phyloP scores from a whole-genome alignment of 805 yeast genomes.

The Pichia insulana region DNA sequence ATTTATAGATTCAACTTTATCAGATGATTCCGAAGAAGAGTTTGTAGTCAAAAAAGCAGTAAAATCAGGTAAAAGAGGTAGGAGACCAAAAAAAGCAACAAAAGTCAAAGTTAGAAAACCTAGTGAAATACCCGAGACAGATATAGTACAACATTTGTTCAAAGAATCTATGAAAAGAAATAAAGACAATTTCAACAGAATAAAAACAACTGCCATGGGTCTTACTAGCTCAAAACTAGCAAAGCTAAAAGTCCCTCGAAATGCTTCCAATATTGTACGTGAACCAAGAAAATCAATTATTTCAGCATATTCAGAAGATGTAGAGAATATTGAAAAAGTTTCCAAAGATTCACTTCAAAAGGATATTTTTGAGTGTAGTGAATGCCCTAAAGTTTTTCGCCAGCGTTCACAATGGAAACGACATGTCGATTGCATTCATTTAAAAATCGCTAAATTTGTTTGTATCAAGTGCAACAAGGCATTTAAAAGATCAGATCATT shows the following conservation, averaged over 20 bases:
- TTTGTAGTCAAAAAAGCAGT: not conserved
- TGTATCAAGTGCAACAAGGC: constrained; percentile 51
- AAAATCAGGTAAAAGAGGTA: too few species aligned
- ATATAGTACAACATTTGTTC: constrained; percentile 4
- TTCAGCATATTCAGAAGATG: not conserved
- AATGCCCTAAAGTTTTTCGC: constrained; percentile 39
- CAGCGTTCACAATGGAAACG: constrained; percentile 61
- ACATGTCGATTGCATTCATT: constrained; percentile 59
- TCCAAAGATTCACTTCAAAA: constrained; percentile 1
- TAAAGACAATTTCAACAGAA: constrained; percentile 1
- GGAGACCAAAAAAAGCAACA: not conserved
- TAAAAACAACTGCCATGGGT: not conserved
- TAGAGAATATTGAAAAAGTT: not conserved
- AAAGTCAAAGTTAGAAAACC: not conserved
- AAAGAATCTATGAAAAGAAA: constrained; percentile 6
- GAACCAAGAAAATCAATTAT: not conserved
- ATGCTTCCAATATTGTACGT: not conserved
- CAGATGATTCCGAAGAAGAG: not conserved
- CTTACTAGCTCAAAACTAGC: constrained; percentile 1
- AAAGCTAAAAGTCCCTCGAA: not conserved
- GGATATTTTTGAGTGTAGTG: constrained; percentile 21
- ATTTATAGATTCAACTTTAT: not conserved
- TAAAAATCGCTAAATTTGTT: constrained; percentile 40
- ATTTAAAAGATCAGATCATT: constrained; percentile 59
- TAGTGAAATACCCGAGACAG: not conserved